Conservation (phyloP, 768 basidiomycete genomes). For the Epithele typhae region DNA sequence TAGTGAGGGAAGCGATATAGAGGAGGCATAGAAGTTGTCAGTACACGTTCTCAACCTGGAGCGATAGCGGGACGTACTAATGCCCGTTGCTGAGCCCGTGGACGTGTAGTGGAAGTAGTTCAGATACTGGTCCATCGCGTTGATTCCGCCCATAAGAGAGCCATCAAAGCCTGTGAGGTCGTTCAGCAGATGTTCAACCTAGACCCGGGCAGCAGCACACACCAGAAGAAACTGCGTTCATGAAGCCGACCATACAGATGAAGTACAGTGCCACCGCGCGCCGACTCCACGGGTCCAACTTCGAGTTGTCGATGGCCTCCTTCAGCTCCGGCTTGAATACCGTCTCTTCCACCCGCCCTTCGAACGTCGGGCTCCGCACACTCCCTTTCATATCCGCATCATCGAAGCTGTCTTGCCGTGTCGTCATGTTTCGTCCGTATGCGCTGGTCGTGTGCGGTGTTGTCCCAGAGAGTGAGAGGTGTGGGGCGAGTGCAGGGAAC, state of each 20-base stretch:
- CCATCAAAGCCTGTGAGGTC: not conserved
- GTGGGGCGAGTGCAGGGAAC: too few relatives aligned
- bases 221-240: not conserved
- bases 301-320: not conserved
- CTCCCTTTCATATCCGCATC: too few relatives aligned
- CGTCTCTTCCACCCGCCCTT: not conserved
- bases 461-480: too few relatives aligned
- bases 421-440: too few relatives aligned
- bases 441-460: too few relatives aligned
- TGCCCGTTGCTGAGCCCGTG: not conserved
- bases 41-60: too few relatives aligned
- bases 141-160: not conserved
- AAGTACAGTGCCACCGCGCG: not conserved
- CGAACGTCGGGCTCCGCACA: too few relatives aligned
- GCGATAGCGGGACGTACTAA: too few relatives aligned
- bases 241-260: not conserved
- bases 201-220: not conserved
- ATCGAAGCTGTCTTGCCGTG: too few relatives aligned
- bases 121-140: not conserved
- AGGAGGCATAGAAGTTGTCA: too few relatives aligned
- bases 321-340: not conserved
- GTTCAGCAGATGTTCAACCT: not conserved
- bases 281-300: not conserved
- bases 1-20: too few relatives aligned
- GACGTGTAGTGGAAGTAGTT: not conserved